Evolutionary conservation across 208 protist species (phyloP).

Genomic region (Acanthamoeba sp.): DNA sequence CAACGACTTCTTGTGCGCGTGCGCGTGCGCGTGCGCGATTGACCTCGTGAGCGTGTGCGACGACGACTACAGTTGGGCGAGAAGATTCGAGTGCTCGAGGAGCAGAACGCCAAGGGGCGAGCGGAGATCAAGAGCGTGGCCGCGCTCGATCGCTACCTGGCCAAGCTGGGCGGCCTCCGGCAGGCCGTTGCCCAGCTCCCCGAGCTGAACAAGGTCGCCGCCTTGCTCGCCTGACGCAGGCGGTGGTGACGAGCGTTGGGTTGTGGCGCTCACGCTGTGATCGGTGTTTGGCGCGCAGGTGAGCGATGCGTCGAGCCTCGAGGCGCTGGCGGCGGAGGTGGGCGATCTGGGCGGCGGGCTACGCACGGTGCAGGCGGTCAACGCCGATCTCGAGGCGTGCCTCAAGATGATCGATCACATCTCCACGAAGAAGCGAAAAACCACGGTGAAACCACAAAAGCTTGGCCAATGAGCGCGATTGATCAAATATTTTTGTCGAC

Average conservation of each 20-base stretch:
- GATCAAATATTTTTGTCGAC: too few relatives aligned
- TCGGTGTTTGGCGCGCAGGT: not conserved
- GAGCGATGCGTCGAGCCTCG: not conserved
- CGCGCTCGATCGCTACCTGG: not conserved
- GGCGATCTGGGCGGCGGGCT: not conserved
- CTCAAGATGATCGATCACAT: not conserved
- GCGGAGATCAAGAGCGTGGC: not conserved
- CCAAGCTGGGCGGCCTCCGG: slow-evolving; percentile 3
- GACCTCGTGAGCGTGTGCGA: not conserved
- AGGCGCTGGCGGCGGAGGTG: not conserved
- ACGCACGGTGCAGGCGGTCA: not conserved
- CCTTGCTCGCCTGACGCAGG: not conserved
- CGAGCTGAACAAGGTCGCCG: not conserved
- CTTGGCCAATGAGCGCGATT: too few relatives aligned
- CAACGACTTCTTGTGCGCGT: too few relatives aligned
- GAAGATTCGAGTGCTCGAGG: not conserved
- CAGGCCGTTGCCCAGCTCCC: not conserved
- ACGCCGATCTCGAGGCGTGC: not conserved
- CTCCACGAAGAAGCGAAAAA: not conserved
- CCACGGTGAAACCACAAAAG: too few relatives aligned
- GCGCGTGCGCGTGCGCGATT: not conserved
- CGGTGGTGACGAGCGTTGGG: not conserved
- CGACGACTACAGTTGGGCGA: not conserved
- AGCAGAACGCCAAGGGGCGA: not conserved
- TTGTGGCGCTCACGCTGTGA: not conserved